phyloP scores from a whole-genome alignment of 352 stramenopile species.

The Globisporangium paddicum region DNA sequence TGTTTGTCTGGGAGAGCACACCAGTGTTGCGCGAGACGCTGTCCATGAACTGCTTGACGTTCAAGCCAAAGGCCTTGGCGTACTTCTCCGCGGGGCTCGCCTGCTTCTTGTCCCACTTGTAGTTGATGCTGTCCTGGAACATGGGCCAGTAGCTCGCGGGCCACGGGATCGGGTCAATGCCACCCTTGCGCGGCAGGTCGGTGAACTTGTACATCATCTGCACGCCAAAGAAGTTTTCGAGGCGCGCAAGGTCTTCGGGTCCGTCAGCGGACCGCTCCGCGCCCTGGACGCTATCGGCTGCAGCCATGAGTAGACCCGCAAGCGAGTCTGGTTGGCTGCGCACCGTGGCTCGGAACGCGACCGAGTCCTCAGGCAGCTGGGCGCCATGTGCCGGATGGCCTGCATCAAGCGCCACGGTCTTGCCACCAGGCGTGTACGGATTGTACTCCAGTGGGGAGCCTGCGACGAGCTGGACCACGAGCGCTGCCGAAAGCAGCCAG shows the following conservation, averaged over 20 bases:
- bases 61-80: constrained; percentile 32
- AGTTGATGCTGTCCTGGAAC: constrained; percentile 61
- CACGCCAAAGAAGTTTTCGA: constrained; percentile 38
- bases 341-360: constrained; percentile 7
- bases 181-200: constrained; percentile 29
- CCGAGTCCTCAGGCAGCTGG: neutral
- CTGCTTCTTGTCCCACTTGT: constrained; percentile 28
- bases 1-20: constrained; percentile 27
- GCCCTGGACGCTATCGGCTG: neutral
- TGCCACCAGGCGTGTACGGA: constrained; percentile 8
- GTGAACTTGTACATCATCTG: constrained; percentile 35
- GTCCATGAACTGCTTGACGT: constrained; percentile 31
- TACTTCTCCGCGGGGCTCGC: constrained; percentile 49
- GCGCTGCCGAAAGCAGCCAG: neutral
- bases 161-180: constrained; percentile 40
- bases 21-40: constrained; percentile 35
- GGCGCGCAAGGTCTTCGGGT: constrained; percentile 30
- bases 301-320: constrained; percentile 4
- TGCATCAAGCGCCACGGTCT: constrained; percentile 6
- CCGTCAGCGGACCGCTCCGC: neutral
- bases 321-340: constrained; percentile 11
- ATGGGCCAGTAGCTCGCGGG: constrained; percentile 61
- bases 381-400: constrained; percentile 10
- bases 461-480: neutral
- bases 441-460: constrained; percentile 10